Evolutionary conservation across 2,329 filamentous ascomycete genomes (phyloP).

Genomic region (Trichoderma arundinaceum): DNA sequence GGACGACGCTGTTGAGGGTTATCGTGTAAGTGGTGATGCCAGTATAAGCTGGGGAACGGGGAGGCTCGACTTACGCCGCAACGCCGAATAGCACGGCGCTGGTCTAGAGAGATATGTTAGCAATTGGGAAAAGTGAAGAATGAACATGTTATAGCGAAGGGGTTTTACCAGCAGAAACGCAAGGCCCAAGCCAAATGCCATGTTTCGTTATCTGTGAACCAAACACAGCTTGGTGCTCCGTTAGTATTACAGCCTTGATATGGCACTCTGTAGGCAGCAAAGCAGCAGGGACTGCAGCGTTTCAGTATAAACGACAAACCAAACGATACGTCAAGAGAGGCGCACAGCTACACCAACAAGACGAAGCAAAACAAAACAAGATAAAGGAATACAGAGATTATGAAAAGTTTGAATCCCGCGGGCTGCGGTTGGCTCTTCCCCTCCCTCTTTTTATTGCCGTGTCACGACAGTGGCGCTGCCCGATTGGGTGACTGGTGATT

Average conservation of each 20-base stretch:
- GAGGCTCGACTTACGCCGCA: conserved; percentile 40
- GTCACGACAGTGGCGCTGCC: conserved; percentile 25
- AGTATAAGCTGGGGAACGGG: neutral
- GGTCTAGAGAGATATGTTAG: conserved; percentile 35
- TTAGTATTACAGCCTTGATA: neutral
- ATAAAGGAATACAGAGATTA: neutral
- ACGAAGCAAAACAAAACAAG: neutral
- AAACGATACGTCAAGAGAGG: too few relatives aligned
- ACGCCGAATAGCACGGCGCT: conserved; percentile 42
- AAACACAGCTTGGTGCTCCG: neutral
- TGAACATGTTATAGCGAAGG: conserved; percentile 22
- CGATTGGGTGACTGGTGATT: conserved; percentile 11
- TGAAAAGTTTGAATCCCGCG: neutral
- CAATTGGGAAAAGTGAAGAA: neutral
- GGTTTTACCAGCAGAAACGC: conserved; percentile 43
- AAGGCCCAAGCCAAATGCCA: conserved; percentile 39
- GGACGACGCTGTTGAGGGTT: conserved; percentile 44
- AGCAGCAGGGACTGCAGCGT: neutral
- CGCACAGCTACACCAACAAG: neutral
- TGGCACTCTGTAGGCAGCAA: neutral
- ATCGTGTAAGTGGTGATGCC: conserved; percentile 4
- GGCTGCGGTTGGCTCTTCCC: too few relatives aligned
- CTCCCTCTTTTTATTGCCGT: neutral
- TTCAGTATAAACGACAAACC: neutral
- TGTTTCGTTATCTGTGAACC: neutral